These are phyloP conservation scores for Candida hispaniensis DNA, from an alignment of 805 yeast genomes.

Conservation along the genomic window DNA sequence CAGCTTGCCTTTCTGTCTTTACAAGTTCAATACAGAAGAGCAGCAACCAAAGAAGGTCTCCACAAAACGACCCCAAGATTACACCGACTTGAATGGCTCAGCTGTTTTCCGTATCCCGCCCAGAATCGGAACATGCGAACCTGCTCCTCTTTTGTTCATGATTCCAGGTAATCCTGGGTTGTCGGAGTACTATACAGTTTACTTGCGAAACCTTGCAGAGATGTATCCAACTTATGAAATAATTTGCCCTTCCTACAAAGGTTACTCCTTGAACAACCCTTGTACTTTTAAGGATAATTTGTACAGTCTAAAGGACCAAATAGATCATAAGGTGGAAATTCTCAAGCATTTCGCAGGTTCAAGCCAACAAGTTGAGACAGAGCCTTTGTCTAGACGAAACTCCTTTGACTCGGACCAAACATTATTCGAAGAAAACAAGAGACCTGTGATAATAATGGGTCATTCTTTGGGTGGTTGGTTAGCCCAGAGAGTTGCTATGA, in stretches of 20 bases:
- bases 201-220: slow-evolving; percentile 36
- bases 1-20: too few species aligned
- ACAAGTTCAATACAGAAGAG: too few species aligned
- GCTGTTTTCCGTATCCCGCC: slow-evolving; percentile 10
- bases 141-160: slow-evolving; percentile 39
- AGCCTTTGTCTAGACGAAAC: background rate
- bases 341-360: slow-evolving; percentile 29
- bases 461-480: slow-evolving; percentile 68
- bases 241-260: slow-evolving; percentile 55
- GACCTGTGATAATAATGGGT: slow-evolving; percentile 42
- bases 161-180: slow-evolving; percentile 77
- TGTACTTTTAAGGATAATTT: slow-evolving; percentile 7
- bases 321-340: slow-evolving; percentile 46
- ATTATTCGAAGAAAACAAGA: slow-evolving; percentile 13
- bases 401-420: slow-evolving; percentile 5
- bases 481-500: slow-evolving; percentile 40
- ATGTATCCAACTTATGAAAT: slow-evolving; percentile 40
- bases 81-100: slow-evolving; percentile 9
- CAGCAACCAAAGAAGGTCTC: too few species aligned
- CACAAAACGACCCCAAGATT: slow-evolving; percentile 13
- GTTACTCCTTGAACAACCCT: slow-evolving; percentile 32
- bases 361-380: slow-evolving; percentile 10
- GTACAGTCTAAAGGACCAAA: slow-evolving; percentile 40
- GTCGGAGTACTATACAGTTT: slow-evolving; percentile 50
- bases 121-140: slow-evolving; percentile 2